Base-by-base conservation (phyloP, 2,329 filamentous ascomycete genomes). In the Colletotrichum limetticola region DNA sequence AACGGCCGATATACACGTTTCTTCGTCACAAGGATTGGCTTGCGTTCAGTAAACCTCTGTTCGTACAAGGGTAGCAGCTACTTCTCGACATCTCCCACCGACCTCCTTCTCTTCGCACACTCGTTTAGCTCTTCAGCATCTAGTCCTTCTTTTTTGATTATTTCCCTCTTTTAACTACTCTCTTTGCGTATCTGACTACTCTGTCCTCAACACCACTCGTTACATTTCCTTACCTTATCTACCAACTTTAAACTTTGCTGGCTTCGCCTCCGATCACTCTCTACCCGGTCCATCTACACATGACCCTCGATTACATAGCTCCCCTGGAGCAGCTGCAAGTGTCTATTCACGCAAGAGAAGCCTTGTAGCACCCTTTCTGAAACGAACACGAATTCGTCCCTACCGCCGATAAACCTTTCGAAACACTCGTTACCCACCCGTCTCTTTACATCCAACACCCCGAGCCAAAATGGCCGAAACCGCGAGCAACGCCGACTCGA, bases 401-500 rank as follows among this genome's bases (percentile, higher is more conserved):
- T 22, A 26, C 24, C 28, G 7, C 26, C 68, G 57, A 71, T 55
- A 64, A 24, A 53, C 52, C 58, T 24, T 55, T 55, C 66, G 60
- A 61, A 37, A 24, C 46, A 57, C 35, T 70, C 55, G 28, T 32
- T 66, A 37, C 37, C 22, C 57, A 56, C 52, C 32, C 32, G 22
- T 58, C 58, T 28, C 46, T 55, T 28, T 16, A n/a, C 46, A 35
- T 14, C 49, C 53, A 24, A 14, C 19, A 35, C 6, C 28, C 59
- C 49, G 62, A 63, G 62, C 70, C 70, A 77, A 52, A 66, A 81
- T 80, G 80, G 76, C 78, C 35, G 78, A 80, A 60, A 62, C 76
- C 59, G 68, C 71, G 60, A 76, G 32, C 74, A 78, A 76, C 28
- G 79, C 83, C 74, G 85, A 86, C 63, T 78, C 81, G 35, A 80